Conservation (phyloP, 257 asterid species). For the Nemophila menziesii region DNA sequence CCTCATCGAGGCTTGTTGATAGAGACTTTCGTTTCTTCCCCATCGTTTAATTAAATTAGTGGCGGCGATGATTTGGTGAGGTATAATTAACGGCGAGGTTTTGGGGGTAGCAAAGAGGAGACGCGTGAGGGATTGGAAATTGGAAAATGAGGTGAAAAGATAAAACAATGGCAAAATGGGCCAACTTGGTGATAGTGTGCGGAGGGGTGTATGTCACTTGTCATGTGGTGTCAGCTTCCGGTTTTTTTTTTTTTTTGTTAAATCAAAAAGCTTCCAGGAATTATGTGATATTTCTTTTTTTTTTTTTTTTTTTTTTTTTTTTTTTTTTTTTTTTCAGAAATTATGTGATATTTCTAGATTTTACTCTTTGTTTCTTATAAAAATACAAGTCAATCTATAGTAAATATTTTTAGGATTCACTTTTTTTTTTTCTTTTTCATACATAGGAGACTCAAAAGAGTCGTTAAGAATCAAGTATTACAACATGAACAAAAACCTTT, state of each 20-base stretch:
- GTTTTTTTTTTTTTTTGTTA: neutral
- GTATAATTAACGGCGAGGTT: neutral
- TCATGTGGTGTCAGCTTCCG: slow-evolving; percentile 1
- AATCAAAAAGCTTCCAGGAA: too few species aligned
- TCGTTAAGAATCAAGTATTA: too few species aligned
- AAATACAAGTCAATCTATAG: too few species aligned
- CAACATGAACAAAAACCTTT: too few species aligned
- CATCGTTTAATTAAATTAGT: slow-evolving; percentile 3
- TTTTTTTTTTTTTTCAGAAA: too few species aligned
- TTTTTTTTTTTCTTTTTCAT: too few species aligned
- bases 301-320: too few species aligned
- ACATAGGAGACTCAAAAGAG: too few species aligned
- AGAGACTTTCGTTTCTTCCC: slow-evolving; percentile 14
- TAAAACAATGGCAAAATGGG: slow-evolving; percentile 3
- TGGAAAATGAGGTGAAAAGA: neutral
- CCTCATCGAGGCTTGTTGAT: slow-evolving; percentile 16
- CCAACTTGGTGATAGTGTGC: neutral
- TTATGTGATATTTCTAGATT: too few species aligned
- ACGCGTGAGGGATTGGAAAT: slow-evolving; percentile 9
- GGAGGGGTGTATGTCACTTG: slow-evolving; percentile 10
- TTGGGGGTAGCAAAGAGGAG: neutral
- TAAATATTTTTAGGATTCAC: too few species aligned
- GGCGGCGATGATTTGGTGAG: neutral
- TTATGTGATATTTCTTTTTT: too few species aligned
- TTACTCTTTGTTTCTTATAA: too few species aligned